Evolutionary conservation across 495 filamentous ascomycete genomes (phyloP).

Genomic region (Pyronema omphalodes): DNA sequence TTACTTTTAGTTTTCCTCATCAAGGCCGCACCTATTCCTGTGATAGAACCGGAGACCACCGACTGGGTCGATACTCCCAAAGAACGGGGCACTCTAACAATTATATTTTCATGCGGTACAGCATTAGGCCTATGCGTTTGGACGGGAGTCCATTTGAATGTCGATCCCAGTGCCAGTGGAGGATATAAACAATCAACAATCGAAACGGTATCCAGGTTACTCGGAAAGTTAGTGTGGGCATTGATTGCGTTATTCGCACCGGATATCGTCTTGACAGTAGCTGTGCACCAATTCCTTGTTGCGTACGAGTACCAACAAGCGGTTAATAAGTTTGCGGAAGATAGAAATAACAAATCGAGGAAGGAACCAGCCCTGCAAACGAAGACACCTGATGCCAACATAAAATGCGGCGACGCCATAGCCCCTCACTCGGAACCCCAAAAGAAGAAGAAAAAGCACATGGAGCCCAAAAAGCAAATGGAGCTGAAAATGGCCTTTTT

Average conservation of each 20-base stretch:
- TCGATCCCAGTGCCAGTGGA: neutral
- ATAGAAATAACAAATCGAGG: neutral
- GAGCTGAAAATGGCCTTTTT: conserved; percentile 1
- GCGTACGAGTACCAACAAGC: neutral
- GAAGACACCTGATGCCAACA: no score
- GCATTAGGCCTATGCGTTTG: neutral
- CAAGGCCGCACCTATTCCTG: neutral
- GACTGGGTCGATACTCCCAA: neutral
- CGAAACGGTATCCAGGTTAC: neutral
- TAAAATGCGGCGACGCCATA: no score
- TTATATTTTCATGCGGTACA: neutral
- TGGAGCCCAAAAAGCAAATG: neutral
- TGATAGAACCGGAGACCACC: neutral
- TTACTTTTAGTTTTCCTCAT: no score
- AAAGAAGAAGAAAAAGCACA: no score
- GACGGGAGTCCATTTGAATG: conserved; percentile 1
- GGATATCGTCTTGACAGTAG: neutral
- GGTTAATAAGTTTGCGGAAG: neutral
- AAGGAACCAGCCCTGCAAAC: no score
- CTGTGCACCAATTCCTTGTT: conserved; percentile 1
- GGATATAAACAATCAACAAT: neutral
- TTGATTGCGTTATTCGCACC: conserved; percentile 1
- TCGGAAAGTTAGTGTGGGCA: neutral
- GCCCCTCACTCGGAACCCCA: no score
- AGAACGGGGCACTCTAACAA: neutral